Conservation (phyloP, 805 yeast species). For the Hanseniaspora thailandica region DNA sequence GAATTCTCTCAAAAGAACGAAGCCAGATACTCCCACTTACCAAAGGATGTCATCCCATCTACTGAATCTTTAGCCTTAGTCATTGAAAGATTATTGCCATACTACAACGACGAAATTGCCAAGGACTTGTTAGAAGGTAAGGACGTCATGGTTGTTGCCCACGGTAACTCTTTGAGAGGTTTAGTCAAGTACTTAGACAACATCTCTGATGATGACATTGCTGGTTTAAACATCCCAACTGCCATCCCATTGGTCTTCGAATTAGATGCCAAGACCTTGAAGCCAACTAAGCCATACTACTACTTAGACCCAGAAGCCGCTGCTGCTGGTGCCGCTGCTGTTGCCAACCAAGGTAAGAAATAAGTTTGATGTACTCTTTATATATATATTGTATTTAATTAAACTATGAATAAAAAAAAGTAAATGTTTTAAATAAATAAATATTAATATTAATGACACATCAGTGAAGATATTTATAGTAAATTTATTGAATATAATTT, state of each 20-base stretch:
- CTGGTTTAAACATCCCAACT: conserved; percentile 92
- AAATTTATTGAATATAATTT: no score
- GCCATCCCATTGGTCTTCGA: conserved; percentile 97
- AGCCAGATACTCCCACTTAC: conserved; percentile 71
- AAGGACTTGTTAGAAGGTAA: conserved; percentile 72
- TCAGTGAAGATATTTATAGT: no score
- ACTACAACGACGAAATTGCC: conserved; percentile 89
- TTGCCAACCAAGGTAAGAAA: conserved; percentile 88
- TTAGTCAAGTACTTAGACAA: conserved; percentile 90
- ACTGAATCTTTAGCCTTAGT: conserved; percentile 92
- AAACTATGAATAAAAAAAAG: not conserved
- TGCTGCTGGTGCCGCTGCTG: conserved; percentile 99
- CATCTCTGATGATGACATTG: conserved; percentile 83
- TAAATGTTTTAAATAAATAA: no score
- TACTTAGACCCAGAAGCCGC: conserved; percentile 99
- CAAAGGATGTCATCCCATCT: conserved; percentile 77
- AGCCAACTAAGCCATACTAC: conserved; percentile 86
- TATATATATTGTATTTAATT: no score
- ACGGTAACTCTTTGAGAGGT: conserved; percentile 97
- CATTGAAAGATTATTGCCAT: conserved; percentile 91
- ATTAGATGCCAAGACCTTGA: conserved; percentile 62
- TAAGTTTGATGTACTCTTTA: no score
- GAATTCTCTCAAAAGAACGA: conserved; percentile 79
- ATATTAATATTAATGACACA: no score
- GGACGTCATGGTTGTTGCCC: conserved; percentile 89